phyloP scores from a whole-genome alignment of 169 alveolate genomes.

The Plasmodium fragile region DNA sequence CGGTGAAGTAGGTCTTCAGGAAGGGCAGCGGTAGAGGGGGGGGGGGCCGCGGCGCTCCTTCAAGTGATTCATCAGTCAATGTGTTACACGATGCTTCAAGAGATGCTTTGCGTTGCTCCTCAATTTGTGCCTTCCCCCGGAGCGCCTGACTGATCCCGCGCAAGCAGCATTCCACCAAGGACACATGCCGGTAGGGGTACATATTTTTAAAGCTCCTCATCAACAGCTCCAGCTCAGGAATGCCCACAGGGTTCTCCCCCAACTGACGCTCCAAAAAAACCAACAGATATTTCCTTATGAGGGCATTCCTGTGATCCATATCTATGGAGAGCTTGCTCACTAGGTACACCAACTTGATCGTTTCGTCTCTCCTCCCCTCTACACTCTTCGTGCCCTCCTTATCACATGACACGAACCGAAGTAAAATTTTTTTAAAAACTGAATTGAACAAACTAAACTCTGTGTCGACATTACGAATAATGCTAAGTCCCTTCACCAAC shows the following conservation, averaged over 20 bases:
- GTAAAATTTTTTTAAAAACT: slow-evolving; percentile 31
- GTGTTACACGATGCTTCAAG: neutral
- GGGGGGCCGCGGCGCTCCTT: neutral
- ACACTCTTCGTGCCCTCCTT: neutral
- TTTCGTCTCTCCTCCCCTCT: slow-evolving; percentile 14
- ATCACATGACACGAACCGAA: slow-evolving; percentile 11
- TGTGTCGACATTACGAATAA: slow-evolving; percentile 35
- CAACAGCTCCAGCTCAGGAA: neutral
- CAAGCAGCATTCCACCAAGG: slow-evolving; percentile 6
- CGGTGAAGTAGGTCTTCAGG: slow-evolving; percentile 35
- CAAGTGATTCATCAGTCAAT: neutral
- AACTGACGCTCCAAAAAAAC: slow-evolving; percentile 19
- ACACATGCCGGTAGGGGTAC: slow-evolving; percentile 51
- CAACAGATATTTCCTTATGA: slow-evolving; percentile 34
- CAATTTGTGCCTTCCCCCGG: neutral
- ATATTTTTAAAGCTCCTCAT: slow-evolving; percentile 34
- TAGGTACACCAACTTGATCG: slow-evolving; percentile 38
- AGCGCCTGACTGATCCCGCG: neutral
- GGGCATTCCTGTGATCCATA: slow-evolving; percentile 5
- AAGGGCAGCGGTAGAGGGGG: neutral
- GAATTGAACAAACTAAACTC: slow-evolving; percentile 30
- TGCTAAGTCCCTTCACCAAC: slow-evolving; percentile 29
- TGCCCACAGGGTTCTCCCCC: neutral
- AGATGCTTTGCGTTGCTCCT: neutral
- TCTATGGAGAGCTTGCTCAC: slow-evolving; percentile 21